Evolutionary conservation across 192 early-diverging fungal species (phyloP).

Genomic region (Tieghemiomyces parasiticus): DNA sequence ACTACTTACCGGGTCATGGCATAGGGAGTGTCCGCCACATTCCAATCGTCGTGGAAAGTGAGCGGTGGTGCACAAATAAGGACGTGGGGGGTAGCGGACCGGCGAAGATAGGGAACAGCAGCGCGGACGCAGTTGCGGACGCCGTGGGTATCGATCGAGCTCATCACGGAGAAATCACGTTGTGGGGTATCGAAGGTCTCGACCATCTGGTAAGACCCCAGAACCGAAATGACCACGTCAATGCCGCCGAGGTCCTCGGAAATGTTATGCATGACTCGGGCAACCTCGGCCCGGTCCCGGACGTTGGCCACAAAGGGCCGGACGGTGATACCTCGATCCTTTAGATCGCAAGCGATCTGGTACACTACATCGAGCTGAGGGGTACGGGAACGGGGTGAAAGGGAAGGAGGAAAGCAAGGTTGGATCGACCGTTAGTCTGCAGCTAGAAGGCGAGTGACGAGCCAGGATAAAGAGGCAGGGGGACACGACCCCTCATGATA

Average conservation of each 20-base stretch:
- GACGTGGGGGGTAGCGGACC: background rate
- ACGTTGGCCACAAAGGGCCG: background rate
- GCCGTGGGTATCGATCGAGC: background rate
- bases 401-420: background rate
- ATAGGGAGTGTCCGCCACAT: conserved; percentile 5
- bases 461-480: background rate
- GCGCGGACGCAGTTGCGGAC: background rate
- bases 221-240: background rate
- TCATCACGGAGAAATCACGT: background rate
- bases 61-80: background rate
- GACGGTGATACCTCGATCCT: background rate
- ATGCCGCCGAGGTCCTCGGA: background rate
- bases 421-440: background rate
- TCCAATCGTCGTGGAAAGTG: conserved; percentile 1
- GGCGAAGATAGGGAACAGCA: background rate
- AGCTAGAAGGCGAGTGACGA: background rate
- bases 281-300: background rate
- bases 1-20: too few species aligned
- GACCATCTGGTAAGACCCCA: background rate
- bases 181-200: background rate
- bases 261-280: background rate
- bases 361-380: background rate
- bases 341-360: background rate
- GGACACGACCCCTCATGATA: background rate
- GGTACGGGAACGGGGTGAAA: background rate